A percentile compares a stretch with the other conserved stretches of the same genome.
Evolutionary conservation across 805 yeast species (phyloP).

Genomic region (Kazachstania viticola): DNA sequence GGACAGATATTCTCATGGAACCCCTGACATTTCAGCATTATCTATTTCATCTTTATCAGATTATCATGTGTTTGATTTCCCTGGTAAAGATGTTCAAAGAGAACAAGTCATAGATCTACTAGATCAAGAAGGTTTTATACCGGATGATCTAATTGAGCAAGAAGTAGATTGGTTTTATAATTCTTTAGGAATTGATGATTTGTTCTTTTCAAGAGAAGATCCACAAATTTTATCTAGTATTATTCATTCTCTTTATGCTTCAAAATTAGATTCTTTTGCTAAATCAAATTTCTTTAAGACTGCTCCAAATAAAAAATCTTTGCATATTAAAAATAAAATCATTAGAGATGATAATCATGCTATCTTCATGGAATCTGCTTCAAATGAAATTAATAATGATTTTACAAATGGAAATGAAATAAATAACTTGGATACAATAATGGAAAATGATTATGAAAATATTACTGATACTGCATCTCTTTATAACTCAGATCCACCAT

Average conservation of each 20-base stretch:
- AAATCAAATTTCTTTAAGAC: conserved; percentile 34
- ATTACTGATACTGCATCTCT: neutral
- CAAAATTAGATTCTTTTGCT: conserved; percentile 83
- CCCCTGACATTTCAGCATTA: conserved; percentile 30
- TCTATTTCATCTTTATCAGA: conserved; percentile 42
- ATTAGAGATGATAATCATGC: conserved; percentile 72
- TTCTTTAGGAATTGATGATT: conserved; percentile 79
- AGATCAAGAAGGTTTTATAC: conserved; percentile 80
- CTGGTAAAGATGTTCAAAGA: conserved; percentile 71
- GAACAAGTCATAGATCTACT: conserved; percentile 71
- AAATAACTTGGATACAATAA: neutral
- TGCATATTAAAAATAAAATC: conserved; percentile 47
- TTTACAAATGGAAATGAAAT: neutral
- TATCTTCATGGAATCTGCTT: conserved; percentile 69
- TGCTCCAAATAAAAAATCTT: neutral
- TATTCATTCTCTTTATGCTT: conserved; percentile 81
- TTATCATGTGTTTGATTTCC: conserved; percentile 64
- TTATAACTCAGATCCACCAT: conserved; percentile 25
- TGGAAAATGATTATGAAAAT: neutral
- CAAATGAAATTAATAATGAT: neutral
- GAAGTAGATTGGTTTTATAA: conserved; percentile 89
- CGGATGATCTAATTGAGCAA: conserved; percentile 70
- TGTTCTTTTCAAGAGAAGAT: conserved; percentile 78
- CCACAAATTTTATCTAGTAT: conserved; percentile 72
- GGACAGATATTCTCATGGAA: too few species aligned